These are phyloP conservation scores for Tubosaeta sp. DNA, from an alignment of 768 basidiomycete genomes.

Conservation along the genomic window DNA sequence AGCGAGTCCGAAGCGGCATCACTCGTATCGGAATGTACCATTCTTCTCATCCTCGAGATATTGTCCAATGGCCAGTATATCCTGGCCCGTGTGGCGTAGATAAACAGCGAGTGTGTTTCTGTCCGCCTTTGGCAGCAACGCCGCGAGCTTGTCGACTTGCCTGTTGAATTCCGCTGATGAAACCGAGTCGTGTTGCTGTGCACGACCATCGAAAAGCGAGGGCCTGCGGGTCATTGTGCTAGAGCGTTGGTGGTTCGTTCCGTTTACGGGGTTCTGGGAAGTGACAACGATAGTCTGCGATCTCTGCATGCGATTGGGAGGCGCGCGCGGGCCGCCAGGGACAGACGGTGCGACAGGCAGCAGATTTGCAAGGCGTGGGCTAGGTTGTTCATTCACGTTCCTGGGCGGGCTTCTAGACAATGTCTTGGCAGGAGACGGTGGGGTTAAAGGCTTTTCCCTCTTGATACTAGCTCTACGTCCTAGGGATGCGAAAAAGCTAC, in stretches of 20 bases:
- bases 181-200: slow-evolving; percentile 1
- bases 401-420: slow-evolving; percentile 37
- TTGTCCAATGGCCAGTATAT: slow-evolving; percentile 82
- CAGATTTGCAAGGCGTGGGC: slow-evolving; percentile 30
- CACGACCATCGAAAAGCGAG: slow-evolving; percentile 26
- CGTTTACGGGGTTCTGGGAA: slow-evolving; percentile 24
- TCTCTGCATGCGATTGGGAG: slow-evolving; percentile 56
- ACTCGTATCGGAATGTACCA: slow-evolving; percentile 48
- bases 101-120: slow-evolving; percentile 64
- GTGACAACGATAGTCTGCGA: slow-evolving; percentile 61
- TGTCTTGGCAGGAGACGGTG: slow-evolving; percentile 32
- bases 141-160: slow-evolving; percentile 69
- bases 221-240: slow-evolving; percentile 28
- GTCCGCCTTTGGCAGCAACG: slow-evolving; percentile 71
- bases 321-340: slow-evolving; percentile 73
- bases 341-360: slow-evolving; percentile 44
- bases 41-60: slow-evolving; percentile 84
- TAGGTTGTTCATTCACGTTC: slow-evolving; percentile 21
- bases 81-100: slow-evolving; percentile 68
- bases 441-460: slow-evolving; percentile 31
- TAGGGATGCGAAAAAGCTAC: slow-evolving; percentile 70
- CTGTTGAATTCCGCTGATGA: slow-evolving; percentile 48
- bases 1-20: slow-evolving; percentile 7
- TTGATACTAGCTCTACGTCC: slow-evolving; percentile 64
- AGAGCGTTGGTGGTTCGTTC: slow-evolving; percentile 24